Evolutionary conservation across 2,329 filamentous ascomycete genomes (phyloP).

Genomic region (Colletotrichum gloeosporioides): DNA sequence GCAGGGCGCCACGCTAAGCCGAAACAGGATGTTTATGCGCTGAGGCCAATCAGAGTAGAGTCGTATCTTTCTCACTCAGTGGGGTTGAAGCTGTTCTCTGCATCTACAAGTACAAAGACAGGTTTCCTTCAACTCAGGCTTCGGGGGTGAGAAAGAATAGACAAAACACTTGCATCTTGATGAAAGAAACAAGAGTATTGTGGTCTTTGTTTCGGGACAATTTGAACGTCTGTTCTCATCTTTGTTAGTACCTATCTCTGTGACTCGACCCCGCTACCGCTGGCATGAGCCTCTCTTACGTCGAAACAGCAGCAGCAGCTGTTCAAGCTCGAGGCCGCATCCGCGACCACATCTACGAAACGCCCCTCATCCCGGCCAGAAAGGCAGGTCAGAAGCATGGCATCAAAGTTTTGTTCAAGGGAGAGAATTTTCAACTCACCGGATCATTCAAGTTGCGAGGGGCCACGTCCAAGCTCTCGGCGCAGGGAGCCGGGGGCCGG

Average conservation of each 20-base stretch:
- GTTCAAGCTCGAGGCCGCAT: slow-evolving; percentile 23
- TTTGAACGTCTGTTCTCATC: not conserved
- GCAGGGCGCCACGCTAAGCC: not conserved
- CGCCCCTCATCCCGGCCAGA: slow-evolving; percentile 23
- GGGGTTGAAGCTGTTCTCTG: not conserved
- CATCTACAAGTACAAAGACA: not conserved
- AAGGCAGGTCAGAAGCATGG: not conserved
- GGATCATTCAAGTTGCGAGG: slow-evolving; percentile 31
- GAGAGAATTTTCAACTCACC: slow-evolving; percentile 30
- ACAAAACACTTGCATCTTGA: not conserved
- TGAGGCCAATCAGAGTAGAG: not conserved
- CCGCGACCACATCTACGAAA: slow-evolving; percentile 25
- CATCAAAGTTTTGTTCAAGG: slow-evolving; percentile 27
- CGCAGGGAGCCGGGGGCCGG: not conserved
- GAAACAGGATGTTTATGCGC: not conserved
- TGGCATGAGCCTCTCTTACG: not conserved
- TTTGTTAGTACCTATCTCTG: not conserved
- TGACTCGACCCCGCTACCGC: not conserved
- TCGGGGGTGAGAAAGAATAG: not conserved
- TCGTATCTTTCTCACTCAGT: not conserved
- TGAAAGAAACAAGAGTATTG: not conserved
- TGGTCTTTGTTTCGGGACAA: not conserved
- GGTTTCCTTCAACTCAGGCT: not conserved
- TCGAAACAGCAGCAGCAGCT: slow-evolving; percentile 16
- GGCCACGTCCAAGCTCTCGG: slow-evolving; percentile 30